Conservation (phyloP, 2,329 filamentous ascomycete genomes). For the Didymosphaeria variabile region DNA sequence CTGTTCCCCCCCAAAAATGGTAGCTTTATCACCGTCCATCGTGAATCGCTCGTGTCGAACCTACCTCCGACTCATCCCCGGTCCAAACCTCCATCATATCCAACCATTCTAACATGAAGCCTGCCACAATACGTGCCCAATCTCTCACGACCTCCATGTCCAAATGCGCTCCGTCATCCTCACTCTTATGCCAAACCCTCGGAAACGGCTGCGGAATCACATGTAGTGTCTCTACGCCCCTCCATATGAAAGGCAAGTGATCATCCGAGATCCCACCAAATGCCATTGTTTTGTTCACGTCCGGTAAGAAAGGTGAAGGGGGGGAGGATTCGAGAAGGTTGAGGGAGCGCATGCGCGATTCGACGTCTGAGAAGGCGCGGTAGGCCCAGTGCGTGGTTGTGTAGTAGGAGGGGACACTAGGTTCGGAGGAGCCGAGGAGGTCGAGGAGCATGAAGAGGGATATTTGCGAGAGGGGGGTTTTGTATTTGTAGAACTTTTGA, state of each 20-base stretch:
- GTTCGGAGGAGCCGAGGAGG: constrained; percentile 76
- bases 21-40: background rate
- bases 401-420: constrained; percentile 85
- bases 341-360: constrained; percentile 75
- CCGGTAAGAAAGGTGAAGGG: constrained; percentile 58
- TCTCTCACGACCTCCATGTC: constrained; percentile 83
- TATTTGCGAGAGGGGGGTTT: constrained; percentile 79
- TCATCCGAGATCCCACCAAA: constrained; percentile 76
- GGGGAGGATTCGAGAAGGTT: constrained; percentile 70
- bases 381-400: constrained; percentile 95
- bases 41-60: background rate
- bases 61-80: constrained; percentile 21
- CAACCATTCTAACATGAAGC: constrained; percentile 92
- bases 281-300: constrained; percentile 47
- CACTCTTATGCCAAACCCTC: constrained; percentile 82
- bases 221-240: constrained; percentile 89
- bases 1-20: too few species aligned
- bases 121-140: constrained; percentile 85
- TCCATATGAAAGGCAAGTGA: constrained; percentile 86
- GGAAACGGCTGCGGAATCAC: constrained; percentile 88
- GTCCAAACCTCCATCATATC: constrained; percentile 69
- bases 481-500: constrained; percentile 70
- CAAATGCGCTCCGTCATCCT: constrained; percentile 85
- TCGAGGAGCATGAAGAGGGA: constrained; percentile 92
- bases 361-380: constrained; percentile 74